These are phyloP conservation scores for Clarireedia monteithiana DNA, from an alignment of 2,329 filamentous ascomycete genomes.

Conservation along the genomic window DNA sequence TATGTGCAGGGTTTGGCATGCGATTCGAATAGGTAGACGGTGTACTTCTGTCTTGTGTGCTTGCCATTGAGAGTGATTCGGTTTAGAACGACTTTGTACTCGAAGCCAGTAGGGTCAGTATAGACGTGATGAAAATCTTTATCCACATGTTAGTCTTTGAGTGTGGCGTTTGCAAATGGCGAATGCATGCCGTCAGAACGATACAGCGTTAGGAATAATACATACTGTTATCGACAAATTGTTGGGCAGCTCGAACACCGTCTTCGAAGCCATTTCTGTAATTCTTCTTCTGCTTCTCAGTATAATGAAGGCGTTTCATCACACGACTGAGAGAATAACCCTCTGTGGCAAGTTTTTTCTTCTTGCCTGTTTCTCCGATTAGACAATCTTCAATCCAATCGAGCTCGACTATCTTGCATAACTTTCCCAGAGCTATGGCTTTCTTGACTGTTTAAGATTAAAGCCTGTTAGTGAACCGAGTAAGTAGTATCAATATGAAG, in stretches of 20 bases:
- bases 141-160: conserved; percentile 6
- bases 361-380: conserved; percentile 27
- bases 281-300: conserved; percentile 33
- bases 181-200: background rate
- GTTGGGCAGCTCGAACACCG: conserved; percentile 31
- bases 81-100: conserved; percentile 54
- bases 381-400: conserved; percentile 39
- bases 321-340: conserved; percentile 20
- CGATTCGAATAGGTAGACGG: conserved; percentile 58
- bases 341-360: conserved; percentile 14
- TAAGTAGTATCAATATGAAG: background rate
- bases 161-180: background rate
- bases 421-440: conserved; percentile 30
- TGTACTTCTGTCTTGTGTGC: conserved; percentile 49
- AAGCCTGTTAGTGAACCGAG: no score
- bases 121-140: conserved; percentile 58
- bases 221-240: conserved; percentile 43
- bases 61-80: conserved; percentile 39
- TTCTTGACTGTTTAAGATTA: conserved; percentile 30
- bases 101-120: conserved; percentile 52
- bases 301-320: conserved; percentile 22
- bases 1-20: conserved; percentile 52
- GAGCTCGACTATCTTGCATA: conserved; percentile 36
- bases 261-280: conserved; percentile 28
- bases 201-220: conserved; percentile 9